Evolutionary conservation across 1,139 yeast genomes (phyloP).

Genomic region (Taphrina wiesneri): DNA sequence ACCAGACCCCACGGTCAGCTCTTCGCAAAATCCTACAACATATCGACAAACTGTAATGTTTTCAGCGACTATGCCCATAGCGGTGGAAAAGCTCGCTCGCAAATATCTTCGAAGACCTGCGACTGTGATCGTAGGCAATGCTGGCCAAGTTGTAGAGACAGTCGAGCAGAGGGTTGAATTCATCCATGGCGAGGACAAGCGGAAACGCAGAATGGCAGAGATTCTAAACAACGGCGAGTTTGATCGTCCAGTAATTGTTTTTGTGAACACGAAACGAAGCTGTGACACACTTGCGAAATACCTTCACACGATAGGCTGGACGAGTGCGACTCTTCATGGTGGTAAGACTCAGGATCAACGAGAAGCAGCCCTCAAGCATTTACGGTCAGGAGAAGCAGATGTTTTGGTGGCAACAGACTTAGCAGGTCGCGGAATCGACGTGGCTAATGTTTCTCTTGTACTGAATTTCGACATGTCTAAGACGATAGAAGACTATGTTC

Average conservation of each 20-base stretch:
- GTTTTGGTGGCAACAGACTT: conserved; percentile 89
- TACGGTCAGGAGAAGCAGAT: conserved; percentile 62
- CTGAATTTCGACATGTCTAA: conserved; percentile 82
- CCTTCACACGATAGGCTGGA: conserved; percentile 53
- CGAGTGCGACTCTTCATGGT: conserved; percentile 74
- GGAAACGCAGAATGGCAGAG: conserved; percentile 46
- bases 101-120: conserved; percentile 65
- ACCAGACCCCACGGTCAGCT: conserved; percentile 30
- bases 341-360: conserved; percentile 84
- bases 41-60: conserved; percentile 74
- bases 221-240: conserved; percentile 46
- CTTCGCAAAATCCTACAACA: conserved; percentile 39
- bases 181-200: conserved; percentile 48
- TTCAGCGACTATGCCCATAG: conserved; percentile 86
- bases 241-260: conserved; percentile 68
- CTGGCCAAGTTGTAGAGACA: conserved; percentile 61
- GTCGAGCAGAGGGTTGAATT: conserved; percentile 71
- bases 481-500: conserved; percentile 79
- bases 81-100: conserved; percentile 65
- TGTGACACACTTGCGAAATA: conserved; percentile 66
- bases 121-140: conserved; percentile 64
- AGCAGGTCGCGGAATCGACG: conserved; percentile 95
- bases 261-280: conserved; percentile 72
- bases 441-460: conserved; percentile 80
- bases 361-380: conserved; percentile 69